phyloP scores from a whole-genome alignment of 768 basidiomycete genomes.

The Lyophyllum decastes region DNA sequence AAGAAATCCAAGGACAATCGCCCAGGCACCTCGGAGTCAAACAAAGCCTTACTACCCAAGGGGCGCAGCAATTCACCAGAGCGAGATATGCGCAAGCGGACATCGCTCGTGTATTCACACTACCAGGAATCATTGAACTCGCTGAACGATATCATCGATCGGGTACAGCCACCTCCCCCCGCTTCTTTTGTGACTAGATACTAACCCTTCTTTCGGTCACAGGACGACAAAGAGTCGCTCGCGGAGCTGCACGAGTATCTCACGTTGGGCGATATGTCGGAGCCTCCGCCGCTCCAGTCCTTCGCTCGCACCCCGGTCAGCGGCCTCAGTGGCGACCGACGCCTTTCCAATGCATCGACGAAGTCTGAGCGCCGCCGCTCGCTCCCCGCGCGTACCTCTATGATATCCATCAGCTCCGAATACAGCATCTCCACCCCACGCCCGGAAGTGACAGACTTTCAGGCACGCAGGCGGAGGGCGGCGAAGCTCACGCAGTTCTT shows the following conservation, averaged over 20 bases:
- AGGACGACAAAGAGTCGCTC: constrained; percentile 79
- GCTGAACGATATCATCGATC: constrained; percentile 76
- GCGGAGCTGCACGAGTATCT: constrained; percentile 75
- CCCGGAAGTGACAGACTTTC: constrained; percentile 58
- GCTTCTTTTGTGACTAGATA: not conserved
- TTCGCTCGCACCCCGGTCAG: constrained; percentile 16
- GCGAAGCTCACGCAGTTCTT: constrained; percentile 89
- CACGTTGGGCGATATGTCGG: constrained; percentile 26
- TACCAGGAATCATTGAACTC: constrained; percentile 83
- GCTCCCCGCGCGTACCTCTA: constrained; percentile 64
- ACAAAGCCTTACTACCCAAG: constrained; percentile 46
- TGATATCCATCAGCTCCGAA: constrained; percentile 59
- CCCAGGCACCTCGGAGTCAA: constrained; percentile 69
- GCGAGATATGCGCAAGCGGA: constrained; percentile 13
- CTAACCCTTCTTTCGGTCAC: constrained; percentile 13
- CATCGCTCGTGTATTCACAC: constrained; percentile 66
- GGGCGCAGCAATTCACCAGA: constrained; percentile 16
- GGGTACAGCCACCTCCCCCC: constrained; percentile 45
- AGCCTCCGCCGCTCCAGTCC: constrained; percentile 24
- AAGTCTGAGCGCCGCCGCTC: constrained; percentile 70
- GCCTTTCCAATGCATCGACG: constrained; percentile 39
- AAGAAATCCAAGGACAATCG: constrained; percentile 43
- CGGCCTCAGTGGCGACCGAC: constrained; percentile 20
- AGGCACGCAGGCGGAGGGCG: constrained; percentile 69
- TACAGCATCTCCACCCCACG: constrained; percentile 40